Evolutionary conservation across 1,284 basidiomycete genomes (phyloP).

Genomic region (Sporisorium reilianum): DNA sequence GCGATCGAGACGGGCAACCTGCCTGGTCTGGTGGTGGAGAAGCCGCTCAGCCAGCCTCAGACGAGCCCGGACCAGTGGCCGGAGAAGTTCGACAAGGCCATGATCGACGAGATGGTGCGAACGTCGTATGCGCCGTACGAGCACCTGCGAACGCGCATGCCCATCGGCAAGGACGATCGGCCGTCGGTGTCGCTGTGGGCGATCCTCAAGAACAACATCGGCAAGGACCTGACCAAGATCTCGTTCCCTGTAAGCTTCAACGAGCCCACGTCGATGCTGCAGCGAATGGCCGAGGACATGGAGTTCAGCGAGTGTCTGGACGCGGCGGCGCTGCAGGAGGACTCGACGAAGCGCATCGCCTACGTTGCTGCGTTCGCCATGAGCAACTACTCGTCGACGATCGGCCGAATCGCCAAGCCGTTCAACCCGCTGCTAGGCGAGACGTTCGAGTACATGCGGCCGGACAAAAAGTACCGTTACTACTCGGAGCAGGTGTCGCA

Average conservation of each 20-base stretch:
- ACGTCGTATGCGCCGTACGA: conserved; percentile 73
- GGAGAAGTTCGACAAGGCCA: conserved; percentile 49
- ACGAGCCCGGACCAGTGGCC: conserved; percentile 26
- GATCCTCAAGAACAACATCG: conserved; percentile 94
- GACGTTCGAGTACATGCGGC: conserved; percentile 91
- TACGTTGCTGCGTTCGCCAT: conserved; percentile 97
- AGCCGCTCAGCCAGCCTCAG: conserved; percentile 39
- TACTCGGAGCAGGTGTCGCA: conserved; percentile 95
- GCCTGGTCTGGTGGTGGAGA: conserved; percentile 61
- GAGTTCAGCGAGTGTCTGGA: conserved; percentile 73
- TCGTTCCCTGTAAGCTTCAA: conserved; percentile 97
- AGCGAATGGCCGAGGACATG: conserved; percentile 74
- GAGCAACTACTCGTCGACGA: conserved; percentile 97
- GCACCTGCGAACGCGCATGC: conserved; percentile 77
- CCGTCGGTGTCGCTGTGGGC: conserved; percentile 94
- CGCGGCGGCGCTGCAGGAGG: conserved; percentile 80
- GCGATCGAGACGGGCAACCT: conserved; percentile 81
- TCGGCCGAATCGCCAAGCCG: conserved; percentile 71
- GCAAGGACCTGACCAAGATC: conserved; percentile 96
- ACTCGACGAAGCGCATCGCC: conserved; percentile 85
- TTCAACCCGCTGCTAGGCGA: conserved; percentile 75
- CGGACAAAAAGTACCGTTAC: conserved; percentile 85
- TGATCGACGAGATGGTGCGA: conserved; percentile 39
- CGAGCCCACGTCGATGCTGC: conserved; percentile 81
- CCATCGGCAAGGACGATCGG: conserved; percentile 81